Base-by-base conservation (phyloP, 2,329 filamentous ascomycete species). In the Sporothrix luriei region DNA sequence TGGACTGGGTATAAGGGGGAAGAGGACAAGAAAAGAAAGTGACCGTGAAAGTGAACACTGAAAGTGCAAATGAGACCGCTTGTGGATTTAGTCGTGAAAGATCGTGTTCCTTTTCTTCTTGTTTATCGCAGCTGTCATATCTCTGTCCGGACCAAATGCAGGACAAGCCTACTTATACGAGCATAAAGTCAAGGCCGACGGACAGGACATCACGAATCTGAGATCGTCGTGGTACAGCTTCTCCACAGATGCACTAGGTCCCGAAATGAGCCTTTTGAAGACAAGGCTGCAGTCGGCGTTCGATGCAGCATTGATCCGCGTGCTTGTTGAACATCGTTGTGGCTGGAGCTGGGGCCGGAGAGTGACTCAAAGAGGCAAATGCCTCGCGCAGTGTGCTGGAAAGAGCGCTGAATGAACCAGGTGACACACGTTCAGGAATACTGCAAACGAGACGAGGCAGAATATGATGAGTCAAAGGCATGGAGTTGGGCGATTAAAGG, bases 301-400 rank as follows among this genome's bases (percentile, higher is more conserved):
- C 21, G n/a, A 62, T 46, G 46, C 57, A 62, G 38, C 29, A 19
- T 14, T 26, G 51, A 19, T 55, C 54, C 7, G n/a, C 33, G 21
- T 38, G 54, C 19, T 38, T 29, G 29, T 40, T 33, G 19, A 29
- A 19, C 48, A 48, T 38, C n/a, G 40, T 38, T 10, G 38, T 62
- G 57, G 38, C 57, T 62, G 43, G 21, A n/a, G 13, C 5, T 43
- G 43, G 38, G 16, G 49, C 68, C 68, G 68, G 68, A 16, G 38
- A 69, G 49, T 69, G 68, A 69, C 68, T 69, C 68, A 69, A n/a
- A 38, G 59, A 65, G 21, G 21, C 1, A 29, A 43, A 24, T 13
- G 21, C 55, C 49, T 69, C 40, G 49, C 59, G 33, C 21, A 19
- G 24, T 48, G 57, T 43, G 2, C 21, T 62, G 6, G 14, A 62